Conservation (phyloP, 345 rosid genomes). For the Lagerstroemia speciosa region DNA sequence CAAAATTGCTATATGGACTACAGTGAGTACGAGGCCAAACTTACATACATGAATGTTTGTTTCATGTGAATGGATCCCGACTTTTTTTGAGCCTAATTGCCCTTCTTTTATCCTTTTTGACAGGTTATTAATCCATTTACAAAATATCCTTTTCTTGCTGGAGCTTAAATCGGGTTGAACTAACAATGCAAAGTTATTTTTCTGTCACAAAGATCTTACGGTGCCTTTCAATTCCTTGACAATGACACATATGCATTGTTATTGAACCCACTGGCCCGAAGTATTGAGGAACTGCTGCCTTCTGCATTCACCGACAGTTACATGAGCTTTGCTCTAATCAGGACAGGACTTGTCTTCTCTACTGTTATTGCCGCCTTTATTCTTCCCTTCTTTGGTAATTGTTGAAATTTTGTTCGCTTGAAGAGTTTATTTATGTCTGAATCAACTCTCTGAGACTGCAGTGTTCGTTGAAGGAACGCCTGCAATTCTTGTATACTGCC, state of each 20-base stretch:
- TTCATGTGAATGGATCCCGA: not conserved
- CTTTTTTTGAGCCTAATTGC: constrained; percentile 13
- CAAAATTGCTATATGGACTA: constrained; percentile 73
- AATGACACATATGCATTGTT: constrained; percentile 50
- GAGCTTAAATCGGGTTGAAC: not conserved
- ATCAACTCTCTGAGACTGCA: not conserved
- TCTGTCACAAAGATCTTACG: not conserved
- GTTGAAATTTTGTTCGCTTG: not conserved
- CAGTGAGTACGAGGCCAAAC: constrained; percentile 37
- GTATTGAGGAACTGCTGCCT: constrained; percentile 90
- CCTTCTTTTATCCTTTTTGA: constrained; percentile 7
- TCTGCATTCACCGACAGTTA: constrained; percentile 30
- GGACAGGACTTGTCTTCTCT: constrained; percentile 67
- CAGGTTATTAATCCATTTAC: constrained; percentile 94
- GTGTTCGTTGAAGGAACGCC: no score
- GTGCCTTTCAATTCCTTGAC: constrained; percentile 24
- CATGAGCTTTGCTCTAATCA: constrained; percentile 59
- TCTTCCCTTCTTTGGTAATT: constrained; percentile 72
- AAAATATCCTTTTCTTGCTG: constrained; percentile 49
- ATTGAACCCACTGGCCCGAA: constrained; percentile 78
- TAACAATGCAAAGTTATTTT: not conserved
- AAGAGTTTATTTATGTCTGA: not conserved
- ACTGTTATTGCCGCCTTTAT: constrained; percentile 74
- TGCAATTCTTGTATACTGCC: no score
- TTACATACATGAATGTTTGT: not conserved